Conservation (phyloP, 2,329 filamentous ascomycete genomes). For the Fusarium pilosicola region DNA sequence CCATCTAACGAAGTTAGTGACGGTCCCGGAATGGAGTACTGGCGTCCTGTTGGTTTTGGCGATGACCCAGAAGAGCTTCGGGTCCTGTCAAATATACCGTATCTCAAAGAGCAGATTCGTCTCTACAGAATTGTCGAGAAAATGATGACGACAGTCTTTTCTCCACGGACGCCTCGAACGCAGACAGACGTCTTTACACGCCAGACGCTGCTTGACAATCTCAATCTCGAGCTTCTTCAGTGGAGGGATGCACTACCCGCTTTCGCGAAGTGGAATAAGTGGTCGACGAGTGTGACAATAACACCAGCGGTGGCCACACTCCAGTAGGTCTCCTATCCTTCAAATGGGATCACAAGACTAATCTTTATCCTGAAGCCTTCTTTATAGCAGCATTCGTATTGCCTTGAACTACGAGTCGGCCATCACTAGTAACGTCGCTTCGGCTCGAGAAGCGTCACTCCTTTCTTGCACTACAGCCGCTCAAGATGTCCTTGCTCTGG, state of each 20-base stretch:
- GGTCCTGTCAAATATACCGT: neutral
- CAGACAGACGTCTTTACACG: neutral
- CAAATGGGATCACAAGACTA: too few relatives aligned
- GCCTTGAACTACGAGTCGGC: neutral
- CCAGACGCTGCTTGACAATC: neutral
- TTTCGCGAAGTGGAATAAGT: neutral
- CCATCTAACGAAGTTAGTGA: neutral
- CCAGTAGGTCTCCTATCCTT: neutral
- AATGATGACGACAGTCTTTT: conserved; percentile 2
- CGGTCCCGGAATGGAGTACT: neutral
- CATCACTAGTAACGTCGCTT: neutral
- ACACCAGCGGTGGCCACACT: neutral
- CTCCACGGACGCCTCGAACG: neutral
- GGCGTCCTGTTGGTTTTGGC: neutral
- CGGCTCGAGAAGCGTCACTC: neutral
- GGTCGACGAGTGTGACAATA: neutral
- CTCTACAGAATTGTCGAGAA: neutral
- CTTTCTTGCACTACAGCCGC: neutral
- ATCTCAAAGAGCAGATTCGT: conserved; percentile 4
- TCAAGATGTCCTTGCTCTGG: neutral
- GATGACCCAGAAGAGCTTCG: neutral
- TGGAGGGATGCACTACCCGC: neutral
- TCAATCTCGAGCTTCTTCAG: neutral
- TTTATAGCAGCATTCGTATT: neutral
- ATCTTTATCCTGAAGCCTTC: neutral